phyloP scores from a whole-genome alignment of 768 basidiomycete species.

The Kwoniella mangroviensis region DNA sequence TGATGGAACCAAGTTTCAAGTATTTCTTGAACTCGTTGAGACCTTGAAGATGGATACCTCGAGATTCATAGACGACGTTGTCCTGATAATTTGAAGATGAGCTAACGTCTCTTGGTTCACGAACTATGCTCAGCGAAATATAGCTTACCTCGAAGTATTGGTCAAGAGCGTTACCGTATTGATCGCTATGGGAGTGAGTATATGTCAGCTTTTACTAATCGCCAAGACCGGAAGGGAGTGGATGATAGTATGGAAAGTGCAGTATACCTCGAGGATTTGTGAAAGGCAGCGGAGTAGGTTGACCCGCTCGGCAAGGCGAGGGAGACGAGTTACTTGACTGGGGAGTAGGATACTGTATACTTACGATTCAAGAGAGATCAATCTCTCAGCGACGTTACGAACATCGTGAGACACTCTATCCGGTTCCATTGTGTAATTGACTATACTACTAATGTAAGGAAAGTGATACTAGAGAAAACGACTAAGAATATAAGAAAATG shows the following conservation, averaged over 20 bases:
- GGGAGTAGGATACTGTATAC: constrained; percentile 16
- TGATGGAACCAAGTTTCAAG: constrained; percentile 9
- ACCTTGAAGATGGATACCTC: constrained; percentile 29
- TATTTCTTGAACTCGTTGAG: constrained; percentile 36
- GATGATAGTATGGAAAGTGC: neutral
- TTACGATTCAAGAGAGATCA: constrained; percentile 44
- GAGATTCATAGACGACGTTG: constrained; percentile 28
- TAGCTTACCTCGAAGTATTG: constrained; percentile 43
- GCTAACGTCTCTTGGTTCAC: too few species aligned
- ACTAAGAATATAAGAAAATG: constrained; percentile 1
- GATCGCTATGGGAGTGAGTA: constrained; percentile 27
- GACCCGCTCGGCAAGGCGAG: too few species aligned
- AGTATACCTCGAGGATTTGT: neutral
- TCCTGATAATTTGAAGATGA: constrained; percentile 12
- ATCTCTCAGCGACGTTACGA: constrained; percentile 30
- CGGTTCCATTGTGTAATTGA: constrained; percentile 28
- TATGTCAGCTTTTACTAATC: neutral
- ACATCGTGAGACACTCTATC: constrained; percentile 23
- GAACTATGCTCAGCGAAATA: neutral
- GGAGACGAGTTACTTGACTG: neutral
- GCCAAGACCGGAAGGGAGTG: neutral
- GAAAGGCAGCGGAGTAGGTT: neutral
- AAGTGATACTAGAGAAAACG: neutral
- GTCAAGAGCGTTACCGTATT: constrained; percentile 40
- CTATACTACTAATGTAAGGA: neutral